These are phyloP conservation scores for Fusarium dlaminii DNA, from an alignment of 2,329 filamentous ascomycete genomes.

Conservation along the genomic window DNA sequence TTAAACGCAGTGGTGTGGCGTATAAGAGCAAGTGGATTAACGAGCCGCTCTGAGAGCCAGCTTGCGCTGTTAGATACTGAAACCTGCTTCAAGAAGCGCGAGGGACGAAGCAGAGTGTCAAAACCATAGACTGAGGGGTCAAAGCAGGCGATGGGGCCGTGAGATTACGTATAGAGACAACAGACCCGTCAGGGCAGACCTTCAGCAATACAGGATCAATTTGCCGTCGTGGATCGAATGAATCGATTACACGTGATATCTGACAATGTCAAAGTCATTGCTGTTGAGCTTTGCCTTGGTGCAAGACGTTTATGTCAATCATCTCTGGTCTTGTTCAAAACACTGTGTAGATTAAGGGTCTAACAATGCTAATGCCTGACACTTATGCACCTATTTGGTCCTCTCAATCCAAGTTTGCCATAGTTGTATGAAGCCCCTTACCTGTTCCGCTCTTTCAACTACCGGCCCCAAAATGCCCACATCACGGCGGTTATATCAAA, in stretches of 20 bases:
- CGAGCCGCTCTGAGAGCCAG: neutral
- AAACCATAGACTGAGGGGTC: neutral
- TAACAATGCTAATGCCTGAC: no score
- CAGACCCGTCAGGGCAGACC: neutral
- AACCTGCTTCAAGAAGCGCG: rapidly evolving
- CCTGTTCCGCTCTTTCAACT: neutral
- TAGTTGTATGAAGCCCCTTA: neutral
- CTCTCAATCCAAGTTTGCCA: no score
- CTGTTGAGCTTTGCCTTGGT: neutral
- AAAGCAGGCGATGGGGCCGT: rapidly evolving
- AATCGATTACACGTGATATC: neutral
- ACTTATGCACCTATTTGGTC: no score
- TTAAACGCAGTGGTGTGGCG: neutral
- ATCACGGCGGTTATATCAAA: neutral
- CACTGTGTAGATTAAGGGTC: no score
- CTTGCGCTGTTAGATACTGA: neutral
- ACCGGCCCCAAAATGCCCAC: neutral
- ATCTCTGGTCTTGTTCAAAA: no score
- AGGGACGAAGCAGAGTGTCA: neutral
- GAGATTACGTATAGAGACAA: no score
- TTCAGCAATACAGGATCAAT: no score
- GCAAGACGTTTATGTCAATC: no score
- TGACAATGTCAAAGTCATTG: neutral
- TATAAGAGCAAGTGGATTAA: neutral
- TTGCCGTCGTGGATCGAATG: rapidly evolving